These are phyloP conservation scores for Glycine latifolia DNA, from an alignment of 306 rosid species.

Conservation along the genomic window DNA sequence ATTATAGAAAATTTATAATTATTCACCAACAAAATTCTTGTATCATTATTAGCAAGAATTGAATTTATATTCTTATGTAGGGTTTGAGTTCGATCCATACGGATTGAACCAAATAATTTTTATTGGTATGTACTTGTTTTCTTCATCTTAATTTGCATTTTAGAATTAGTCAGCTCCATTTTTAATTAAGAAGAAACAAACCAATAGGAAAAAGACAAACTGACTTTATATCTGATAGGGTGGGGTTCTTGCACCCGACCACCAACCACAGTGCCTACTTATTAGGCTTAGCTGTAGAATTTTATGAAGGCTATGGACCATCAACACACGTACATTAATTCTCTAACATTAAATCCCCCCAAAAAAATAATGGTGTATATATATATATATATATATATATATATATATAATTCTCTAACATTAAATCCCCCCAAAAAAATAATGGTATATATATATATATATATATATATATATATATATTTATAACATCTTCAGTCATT, in stretches of 20 bases:
- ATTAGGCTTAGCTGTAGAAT: slow-evolving; percentile 59
- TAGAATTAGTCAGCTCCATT: slow-evolving; percentile 29
- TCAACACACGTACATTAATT: slow-evolving; percentile 40
- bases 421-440: background rate
- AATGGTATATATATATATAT: too few species aligned
- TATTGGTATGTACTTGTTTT: background rate
- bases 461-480: too few species aligned
- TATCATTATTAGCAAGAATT: too few species aligned
- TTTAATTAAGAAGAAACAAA: slow-evolving; percentile 29
- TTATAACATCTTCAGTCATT: too few species aligned
- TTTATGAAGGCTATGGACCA: slow-evolving; percentile 41
- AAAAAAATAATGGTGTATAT: background rate
- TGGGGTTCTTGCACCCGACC: slow-evolving; percentile 58
- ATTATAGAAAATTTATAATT: too few species aligned
- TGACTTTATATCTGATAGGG: slow-evolving; percentile 44
- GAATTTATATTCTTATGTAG: too few species aligned
- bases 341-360: background rate
- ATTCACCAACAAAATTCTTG: too few species aligned
- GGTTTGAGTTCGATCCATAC: too few species aligned
- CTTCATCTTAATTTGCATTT: slow-evolving; percentile 2
- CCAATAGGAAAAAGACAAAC: slow-evolving; percentile 45
- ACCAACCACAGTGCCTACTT: slow-evolving; percentile 68
- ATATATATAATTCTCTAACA: slow-evolving; percentile 28
- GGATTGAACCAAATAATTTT: too few species aligned
- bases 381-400: too few species aligned